Evolutionary conservation across 257 asterid genomes (phyloP).

Genomic region (Lycium ferocissimum): DNA sequence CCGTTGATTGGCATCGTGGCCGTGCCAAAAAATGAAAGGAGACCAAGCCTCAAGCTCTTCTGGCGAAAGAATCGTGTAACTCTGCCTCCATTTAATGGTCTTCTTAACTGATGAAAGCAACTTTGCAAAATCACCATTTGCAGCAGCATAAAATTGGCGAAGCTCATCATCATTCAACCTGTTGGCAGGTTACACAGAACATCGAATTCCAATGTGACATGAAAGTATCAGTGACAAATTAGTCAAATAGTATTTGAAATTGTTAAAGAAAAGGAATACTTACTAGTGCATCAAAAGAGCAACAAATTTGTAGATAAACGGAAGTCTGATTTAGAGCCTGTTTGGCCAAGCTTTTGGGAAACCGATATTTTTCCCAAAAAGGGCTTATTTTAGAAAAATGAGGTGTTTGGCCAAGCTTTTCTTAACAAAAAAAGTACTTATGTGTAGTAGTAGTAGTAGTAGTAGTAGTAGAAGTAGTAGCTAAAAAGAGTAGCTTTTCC

Average conservation of each 20-base stretch:
- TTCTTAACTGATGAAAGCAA: conserved; percentile 51
- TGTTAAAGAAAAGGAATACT: background rate
- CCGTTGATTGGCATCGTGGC: conserved; percentile 38
- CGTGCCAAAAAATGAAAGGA: conserved; percentile 53
- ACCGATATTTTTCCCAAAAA: too few relatives aligned
- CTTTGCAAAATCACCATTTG: conserved; percentile 48
- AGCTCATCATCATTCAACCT: conserved; percentile 53
- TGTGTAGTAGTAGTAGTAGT: too few relatives aligned
- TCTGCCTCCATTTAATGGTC: conserved; percentile 52
- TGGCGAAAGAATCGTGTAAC: conserved; percentile 38
- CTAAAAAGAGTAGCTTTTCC: too few relatives aligned
- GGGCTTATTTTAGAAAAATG: too few relatives aligned
- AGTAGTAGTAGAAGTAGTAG: too few relatives aligned
- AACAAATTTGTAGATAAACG: background rate
- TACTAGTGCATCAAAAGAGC: background rate
- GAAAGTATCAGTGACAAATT: background rate
- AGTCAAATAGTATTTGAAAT: conserved; percentile 3
- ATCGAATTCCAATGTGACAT: conserved; percentile 5
- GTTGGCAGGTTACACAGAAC: conserved; percentile 16
- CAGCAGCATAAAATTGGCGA: conserved; percentile 45
- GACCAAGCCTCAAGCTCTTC: conserved; percentile 49
- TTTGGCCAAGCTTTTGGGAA: too few relatives aligned
- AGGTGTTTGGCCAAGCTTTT: too few relatives aligned
- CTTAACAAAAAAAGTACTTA: too few relatives aligned
- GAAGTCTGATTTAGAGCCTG: background rate